phyloP scores from a whole-genome alignment of 495 filamentous ascomycete species.

The Venustampulla echinocandica region DNA sequence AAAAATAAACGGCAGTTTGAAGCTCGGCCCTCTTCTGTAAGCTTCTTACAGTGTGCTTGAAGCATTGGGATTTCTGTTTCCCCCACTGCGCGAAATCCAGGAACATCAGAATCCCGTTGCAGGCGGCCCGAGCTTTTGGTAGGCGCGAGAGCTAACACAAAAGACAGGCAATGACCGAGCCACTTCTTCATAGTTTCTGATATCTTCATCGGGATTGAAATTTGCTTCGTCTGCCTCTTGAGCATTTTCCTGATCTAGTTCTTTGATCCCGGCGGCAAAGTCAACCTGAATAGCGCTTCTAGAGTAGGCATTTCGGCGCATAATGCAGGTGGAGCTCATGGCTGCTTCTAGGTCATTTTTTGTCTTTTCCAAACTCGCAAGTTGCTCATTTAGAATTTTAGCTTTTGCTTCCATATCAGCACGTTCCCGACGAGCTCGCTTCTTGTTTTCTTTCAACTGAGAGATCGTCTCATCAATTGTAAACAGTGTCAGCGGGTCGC shows the following conservation, averaged over 20 bases:
- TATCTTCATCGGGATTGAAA: slow-evolving; percentile 3
- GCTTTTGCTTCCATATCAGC: slow-evolving; percentile 23
- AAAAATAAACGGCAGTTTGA: slow-evolving; percentile 38
- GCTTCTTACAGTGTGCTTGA: slow-evolving; percentile 44
- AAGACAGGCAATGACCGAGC: slow-evolving; percentile 49
- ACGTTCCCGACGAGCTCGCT: slow-evolving; percentile 37
- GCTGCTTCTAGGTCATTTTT: slow-evolving; percentile 31
- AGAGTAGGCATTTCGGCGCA: slow-evolving; percentile 8
- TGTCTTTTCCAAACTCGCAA: slow-evolving; percentile 42
- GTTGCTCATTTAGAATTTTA: slow-evolving; percentile 43
- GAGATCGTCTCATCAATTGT: slow-evolving; percentile 56
- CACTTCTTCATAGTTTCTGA: slow-evolving; percentile 49
- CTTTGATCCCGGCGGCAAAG: slow-evolving; percentile 16
- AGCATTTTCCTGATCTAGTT: slow-evolving; percentile 11
- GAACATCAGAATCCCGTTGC: slow-evolving; percentile 35
- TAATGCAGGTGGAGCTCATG: slow-evolving; percentile 11
- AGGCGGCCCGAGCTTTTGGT: slow-evolving; percentile 53
- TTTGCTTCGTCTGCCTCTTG: slow-evolving; percentile 10
- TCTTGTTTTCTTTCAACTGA: slow-evolving; percentile 53
- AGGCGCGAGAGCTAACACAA: slow-evolving; percentile 49
- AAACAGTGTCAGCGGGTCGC: slow-evolving; percentile 1
- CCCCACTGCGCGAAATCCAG: slow-evolving; percentile 38
- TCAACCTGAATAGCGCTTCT: slow-evolving; percentile 8
- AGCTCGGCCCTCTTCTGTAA: slow-evolving; percentile 40
- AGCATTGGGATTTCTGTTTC: slow-evolving; percentile 47